Evolutionary conservation across 352 stramenopile species (phyloP).

Genomic region (Thraustochytrium striatum): DNA sequence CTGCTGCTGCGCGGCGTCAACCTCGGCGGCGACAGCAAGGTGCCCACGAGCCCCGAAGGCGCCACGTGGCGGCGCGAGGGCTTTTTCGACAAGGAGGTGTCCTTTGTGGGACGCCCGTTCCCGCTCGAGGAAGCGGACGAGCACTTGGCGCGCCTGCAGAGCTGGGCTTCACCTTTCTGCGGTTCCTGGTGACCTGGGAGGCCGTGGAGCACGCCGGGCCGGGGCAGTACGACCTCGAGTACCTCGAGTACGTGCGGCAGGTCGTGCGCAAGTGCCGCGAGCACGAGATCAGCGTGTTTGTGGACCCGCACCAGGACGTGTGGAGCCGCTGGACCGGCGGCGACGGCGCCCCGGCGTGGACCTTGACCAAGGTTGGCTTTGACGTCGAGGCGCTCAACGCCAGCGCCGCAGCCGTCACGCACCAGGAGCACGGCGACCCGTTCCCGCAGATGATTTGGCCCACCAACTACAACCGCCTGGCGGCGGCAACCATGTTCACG

Average conservation of each 20-base stretch:
- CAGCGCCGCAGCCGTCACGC: slow-evolving; percentile 65
- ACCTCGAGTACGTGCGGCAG: slow-evolving; percentile 69
- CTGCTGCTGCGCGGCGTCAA: slow-evolving; percentile 76
- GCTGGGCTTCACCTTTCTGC: slow-evolving; percentile 74
- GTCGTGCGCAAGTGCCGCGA: slow-evolving; percentile 64
- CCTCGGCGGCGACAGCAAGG: slow-evolving; percentile 76
- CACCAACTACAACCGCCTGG: slow-evolving; percentile 50
- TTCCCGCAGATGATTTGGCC: slow-evolving; percentile 46
- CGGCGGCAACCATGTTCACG: slow-evolving; percentile 47
- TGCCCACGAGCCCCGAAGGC: slow-evolving; percentile 61
- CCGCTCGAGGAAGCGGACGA: slow-evolving; percentile 68
- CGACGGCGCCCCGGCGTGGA: slow-evolving; percentile 80
- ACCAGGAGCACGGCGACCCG: slow-evolving; percentile 43
- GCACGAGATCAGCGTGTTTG: slow-evolving; percentile 71
- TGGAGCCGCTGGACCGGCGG: slow-evolving; percentile 81
- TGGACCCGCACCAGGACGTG: slow-evolving; percentile 84
- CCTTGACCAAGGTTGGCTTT: slow-evolving; percentile 70
- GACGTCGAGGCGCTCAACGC: slow-evolving; percentile 67
- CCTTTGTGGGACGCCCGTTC: slow-evolving; percentile 75
- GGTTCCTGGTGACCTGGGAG: slow-evolving; percentile 81
- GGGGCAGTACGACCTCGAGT: slow-evolving; percentile 72
- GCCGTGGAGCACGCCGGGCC: slow-evolving; percentile 76
- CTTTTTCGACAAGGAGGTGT: slow-evolving; percentile 56
- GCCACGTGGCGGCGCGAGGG: slow-evolving; percentile 51
- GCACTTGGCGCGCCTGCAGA: slow-evolving; percentile 69